Base-by-base conservation (phyloP, 192 early-diverging fungal species). In the Diversispora epigaea region DNA sequence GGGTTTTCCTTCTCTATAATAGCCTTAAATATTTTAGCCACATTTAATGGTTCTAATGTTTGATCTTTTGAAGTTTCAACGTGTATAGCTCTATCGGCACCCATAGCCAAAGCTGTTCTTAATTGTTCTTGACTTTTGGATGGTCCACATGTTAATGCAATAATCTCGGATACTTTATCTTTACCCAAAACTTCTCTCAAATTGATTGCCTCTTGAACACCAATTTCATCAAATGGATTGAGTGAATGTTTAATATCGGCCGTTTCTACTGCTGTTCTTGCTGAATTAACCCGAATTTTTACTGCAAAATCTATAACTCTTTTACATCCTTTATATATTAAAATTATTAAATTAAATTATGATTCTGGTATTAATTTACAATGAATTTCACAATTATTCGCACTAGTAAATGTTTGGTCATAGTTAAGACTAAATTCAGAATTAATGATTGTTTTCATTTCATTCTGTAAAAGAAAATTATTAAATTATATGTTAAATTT, bases 211-310 rank as follows among this genome's bases (percentile, higher is more conserved):
- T 96, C 94, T 80, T 99, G 96, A 12, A 98, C 84, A n/a, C 95
- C 97, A 80, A 99, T 99, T 79, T 99, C 97, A 81, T 98, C 96
- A 83, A 99, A 99, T 52, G 97, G 97, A 84, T 99, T 99, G 92
- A 99, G 95, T 77, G 92, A 93, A 89, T 99, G 97, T 88, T 97
- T 97, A 72, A 97, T 90, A 79, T 92, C 93, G 49, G 85, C 85
- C 25, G 93, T 94, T 82, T 98, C 97, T 78, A 99, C 95, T 74
- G 87, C 92, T 6, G 89, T 88, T 77, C 93, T 92, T 32, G 91
- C 89, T 66, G 90, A 87, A 79, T 93, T 93, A 45, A 99, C 96
- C 67, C 96, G 93, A 83, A 98, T 92, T 86, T 99, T 99, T 88
- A 98, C 96, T 41, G 95, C 94, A 80, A 94, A 99, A 86, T 99